Percentiles rank a stretch among this genome's conserved stretches.
These are phyloP conservation scores for Metschnikowia colocasiae DNA, from an alignment of 805 yeast genomes.

Conservation along the genomic window DNA sequence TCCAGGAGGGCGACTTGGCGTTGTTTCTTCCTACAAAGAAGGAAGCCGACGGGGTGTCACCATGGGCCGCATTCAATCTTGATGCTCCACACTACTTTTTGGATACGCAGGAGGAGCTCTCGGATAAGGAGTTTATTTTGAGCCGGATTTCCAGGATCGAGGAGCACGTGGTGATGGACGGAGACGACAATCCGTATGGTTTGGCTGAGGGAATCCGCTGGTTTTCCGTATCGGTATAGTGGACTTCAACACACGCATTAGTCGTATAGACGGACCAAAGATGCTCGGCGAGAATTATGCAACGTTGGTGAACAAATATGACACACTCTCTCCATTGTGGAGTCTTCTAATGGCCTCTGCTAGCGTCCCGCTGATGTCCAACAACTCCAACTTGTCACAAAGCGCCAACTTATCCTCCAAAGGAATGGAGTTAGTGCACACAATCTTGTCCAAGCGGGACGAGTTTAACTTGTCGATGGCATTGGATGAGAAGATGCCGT, in stretches of 20 bases:
- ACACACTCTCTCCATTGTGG: slow-evolving; percentile 94
- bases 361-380: slow-evolving; percentile 80
- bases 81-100: slow-evolving; percentile 84
- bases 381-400: slow-evolving; percentile 69
- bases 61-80: slow-evolving; percentile 94
- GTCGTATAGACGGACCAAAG: too few relatives aligned
- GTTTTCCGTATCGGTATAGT: slow-evolving; percentile 36
- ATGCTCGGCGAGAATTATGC: too few relatives aligned
- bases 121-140: slow-evolving; percentile 73
- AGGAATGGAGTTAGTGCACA: slow-evolving; percentile 94
- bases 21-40: slow-evolving; percentile 77
- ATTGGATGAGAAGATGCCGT: slow-evolving; percentile 85
- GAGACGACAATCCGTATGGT: slow-evolving; percentile 57
- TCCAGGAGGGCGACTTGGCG: slow-evolving; percentile 72
- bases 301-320: slow-evolving; percentile 73
- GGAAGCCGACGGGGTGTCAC: slow-evolving; percentile 33
- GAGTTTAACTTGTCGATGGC: slow-evolving; percentile 72
- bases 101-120: slow-evolving; percentile 28
- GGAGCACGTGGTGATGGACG: slow-evolving; percentile 43
- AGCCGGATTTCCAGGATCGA: slow-evolving; percentile 63
- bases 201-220: slow-evolving; percentile 60
- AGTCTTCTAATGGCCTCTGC: slow-evolving; percentile 94
- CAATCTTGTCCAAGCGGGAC: slow-evolving; percentile 65
- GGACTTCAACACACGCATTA: too few relatives aligned
- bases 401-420: slow-evolving; percentile 55